Evolutionary conservation across 1,284 basidiomycete genomes (phyloP).

Genomic region (Ganoderma meredithae): DNA sequence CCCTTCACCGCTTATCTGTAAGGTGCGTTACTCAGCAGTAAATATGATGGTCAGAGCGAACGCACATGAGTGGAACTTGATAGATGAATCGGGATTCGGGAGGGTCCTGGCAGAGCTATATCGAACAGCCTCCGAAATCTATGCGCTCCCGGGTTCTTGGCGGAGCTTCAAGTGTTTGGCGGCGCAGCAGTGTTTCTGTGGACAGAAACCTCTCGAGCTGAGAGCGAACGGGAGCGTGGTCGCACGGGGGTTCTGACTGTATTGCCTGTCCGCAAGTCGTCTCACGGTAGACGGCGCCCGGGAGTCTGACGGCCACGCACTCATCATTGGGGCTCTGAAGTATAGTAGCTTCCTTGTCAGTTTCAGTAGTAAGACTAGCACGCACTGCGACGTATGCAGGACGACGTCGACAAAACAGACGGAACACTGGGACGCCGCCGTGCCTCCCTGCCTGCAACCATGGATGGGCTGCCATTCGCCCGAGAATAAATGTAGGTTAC

Average conservation of each 20-base stretch:
- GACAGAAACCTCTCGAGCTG: background rate
- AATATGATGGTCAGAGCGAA: background rate
- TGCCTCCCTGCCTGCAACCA: background rate
- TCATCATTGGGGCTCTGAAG: background rate
- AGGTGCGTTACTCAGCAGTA: too few relatives aligned
- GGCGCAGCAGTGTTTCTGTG: background rate
- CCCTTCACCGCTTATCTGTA: too few relatives aligned
- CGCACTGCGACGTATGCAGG: background rate
- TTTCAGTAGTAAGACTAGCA: background rate
- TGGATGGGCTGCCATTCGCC: background rate
- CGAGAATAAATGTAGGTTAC: background rate
- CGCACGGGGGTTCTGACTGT: background rate
- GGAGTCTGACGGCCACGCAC: background rate
- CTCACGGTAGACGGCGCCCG: background rate
- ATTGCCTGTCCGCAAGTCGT: background rate
- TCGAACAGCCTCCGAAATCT: background rate
- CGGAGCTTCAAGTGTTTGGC: background rate
- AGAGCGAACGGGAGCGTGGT: background rate
- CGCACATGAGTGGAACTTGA: background rate
- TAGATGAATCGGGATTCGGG: slow-evolving; percentile 6
- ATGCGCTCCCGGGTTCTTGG: background rate
- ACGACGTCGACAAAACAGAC: background rate
- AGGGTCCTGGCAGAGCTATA: background rate
- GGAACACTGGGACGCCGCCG: background rate
- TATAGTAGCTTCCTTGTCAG: background rate